Evolutionary conservation across 2,329 filamentous ascomycete species (phyloP).

Genomic region (Fonsecaea monophora): DNA sequence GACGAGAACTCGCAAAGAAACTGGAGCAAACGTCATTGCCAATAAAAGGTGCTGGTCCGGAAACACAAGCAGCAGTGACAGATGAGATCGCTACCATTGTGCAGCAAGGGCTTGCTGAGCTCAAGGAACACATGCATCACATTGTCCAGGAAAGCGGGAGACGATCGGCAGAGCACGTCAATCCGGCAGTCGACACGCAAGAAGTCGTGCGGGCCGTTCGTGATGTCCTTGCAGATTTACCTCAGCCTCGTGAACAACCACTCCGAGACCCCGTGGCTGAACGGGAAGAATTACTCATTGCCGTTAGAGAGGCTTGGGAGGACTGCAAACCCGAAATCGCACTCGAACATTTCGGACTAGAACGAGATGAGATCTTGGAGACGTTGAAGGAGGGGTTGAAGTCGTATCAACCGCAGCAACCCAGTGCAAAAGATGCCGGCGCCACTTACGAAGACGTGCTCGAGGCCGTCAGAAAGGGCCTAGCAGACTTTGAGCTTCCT

Average conservation of each 20-base stretch:
- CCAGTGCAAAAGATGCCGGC: constrained; percentile 54
- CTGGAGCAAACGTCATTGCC: constrained; percentile 71
- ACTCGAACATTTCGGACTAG: constrained; percentile 85
- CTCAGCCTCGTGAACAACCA: constrained; percentile 65
- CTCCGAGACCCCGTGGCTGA: constrained; percentile 62
- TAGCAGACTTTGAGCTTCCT: constrained; percentile 80
- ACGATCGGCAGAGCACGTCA: constrained; percentile 67
- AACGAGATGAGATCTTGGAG: constrained; percentile 85
- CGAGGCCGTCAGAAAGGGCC: constrained; percentile 80
- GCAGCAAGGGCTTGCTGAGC: constrained; percentile 77
- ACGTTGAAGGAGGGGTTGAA: constrained; percentile 86
- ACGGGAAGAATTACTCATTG: constrained; percentile 83
- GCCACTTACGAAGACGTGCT: constrained; percentile 85
- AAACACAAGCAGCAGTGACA: constrained; percentile 60
- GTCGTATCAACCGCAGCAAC: constrained; percentile 64
- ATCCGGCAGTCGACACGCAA: constrained; percentile 74
- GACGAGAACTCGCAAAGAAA: constrained; percentile 83
- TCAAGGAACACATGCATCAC: constrained; percentile 83
- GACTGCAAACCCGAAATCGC: constrained; percentile 93
- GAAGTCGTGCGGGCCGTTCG: constrained; percentile 87
- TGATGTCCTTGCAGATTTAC: constrained; percentile 68
- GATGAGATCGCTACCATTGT: constrained; percentile 79
- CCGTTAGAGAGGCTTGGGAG: constrained; percentile 90
- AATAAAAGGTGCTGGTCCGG: constrained; percentile 54
- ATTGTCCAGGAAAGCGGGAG: constrained; percentile 77